Percentiles rank a stretch among this genome's conserved stretches.
These are phyloP conservation scores for Alternaria viburni DNA, from an alignment of 2,329 filamentous ascomycete genomes.

Conservation along the genomic window DNA sequence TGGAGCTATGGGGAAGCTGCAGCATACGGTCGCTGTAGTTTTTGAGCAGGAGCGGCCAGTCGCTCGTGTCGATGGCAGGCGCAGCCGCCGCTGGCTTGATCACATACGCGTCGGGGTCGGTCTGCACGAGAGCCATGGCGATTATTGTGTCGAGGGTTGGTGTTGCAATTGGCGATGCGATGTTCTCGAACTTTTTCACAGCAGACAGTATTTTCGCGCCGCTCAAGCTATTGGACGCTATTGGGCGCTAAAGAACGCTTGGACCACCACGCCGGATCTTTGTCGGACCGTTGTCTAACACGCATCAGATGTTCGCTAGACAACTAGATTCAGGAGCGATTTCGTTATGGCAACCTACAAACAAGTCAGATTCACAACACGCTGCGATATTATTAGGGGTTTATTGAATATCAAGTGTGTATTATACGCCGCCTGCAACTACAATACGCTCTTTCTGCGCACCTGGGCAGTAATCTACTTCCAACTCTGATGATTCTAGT, in stretches of 20 bases:
- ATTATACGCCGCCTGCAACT: not conserved
- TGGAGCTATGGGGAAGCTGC: conserved; percentile 40
- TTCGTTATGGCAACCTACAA: not conserved
- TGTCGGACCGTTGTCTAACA: conserved; percentile 7
- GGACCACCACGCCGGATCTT: conserved; percentile 2
- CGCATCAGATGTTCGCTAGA: not conserved
- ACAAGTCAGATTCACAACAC: not conserved
- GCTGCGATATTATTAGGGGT: not conserved
- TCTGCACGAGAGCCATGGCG: conserved; percentile 47
- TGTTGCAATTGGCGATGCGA: conserved; percentile 36
- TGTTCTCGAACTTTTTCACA: conserved; percentile 35
- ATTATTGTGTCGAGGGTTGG: conserved; percentile 24
- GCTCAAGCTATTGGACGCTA: conserved; percentile 12
- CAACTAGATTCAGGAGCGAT: not conserved
- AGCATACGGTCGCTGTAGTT: conserved; percentile 90
- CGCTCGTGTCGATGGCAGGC: conserved; percentile 81
- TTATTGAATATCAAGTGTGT: not conserved
- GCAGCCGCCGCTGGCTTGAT: conserved; percentile 91
- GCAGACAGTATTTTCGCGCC: conserved; percentile 17
- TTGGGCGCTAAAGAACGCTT: not conserved
- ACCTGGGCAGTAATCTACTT: not conserved
- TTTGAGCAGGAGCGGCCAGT: conserved; percentile 92
- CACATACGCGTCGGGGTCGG: conserved; percentile 70
- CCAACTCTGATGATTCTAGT: not conserved
- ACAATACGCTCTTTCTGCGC: not conserved